A percentile compares a stretch with the other conserved stretches of the same genome.
Evolutionary conservation across 140 eudicot species (phyloP).

Genomic region (Anethum foeniculum): DNA sequence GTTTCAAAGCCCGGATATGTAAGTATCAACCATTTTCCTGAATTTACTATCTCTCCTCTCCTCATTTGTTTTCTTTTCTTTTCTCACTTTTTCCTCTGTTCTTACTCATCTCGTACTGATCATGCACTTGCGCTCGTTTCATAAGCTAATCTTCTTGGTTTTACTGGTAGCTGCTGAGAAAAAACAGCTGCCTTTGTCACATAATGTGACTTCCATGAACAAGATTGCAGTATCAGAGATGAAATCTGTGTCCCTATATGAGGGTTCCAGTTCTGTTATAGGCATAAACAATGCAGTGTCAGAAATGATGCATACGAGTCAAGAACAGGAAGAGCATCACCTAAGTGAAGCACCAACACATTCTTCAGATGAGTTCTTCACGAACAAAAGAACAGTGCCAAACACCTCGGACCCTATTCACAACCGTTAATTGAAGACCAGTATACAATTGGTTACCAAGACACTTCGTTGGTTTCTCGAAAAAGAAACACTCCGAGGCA

Average conservation of each 20-base stretch:
- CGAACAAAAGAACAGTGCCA: conserved; percentile 40
- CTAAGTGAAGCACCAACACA: conserved; percentile 3
- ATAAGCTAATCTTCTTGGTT: conserved; percentile 18
- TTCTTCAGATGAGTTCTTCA: conserved; percentile 16
- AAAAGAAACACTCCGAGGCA: not conserved
- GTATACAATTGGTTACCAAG: not conserved
- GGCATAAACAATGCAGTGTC: not conserved
- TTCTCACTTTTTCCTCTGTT: not conserved
- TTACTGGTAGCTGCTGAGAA: conserved; percentile 2
- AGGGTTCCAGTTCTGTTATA: not conserved
- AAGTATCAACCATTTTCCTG: not conserved
- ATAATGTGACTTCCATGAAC: not conserved
- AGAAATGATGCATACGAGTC: not conserved
- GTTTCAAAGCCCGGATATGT: not conserved
- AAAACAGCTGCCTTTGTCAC: not conserved
- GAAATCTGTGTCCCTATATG: not conserved
- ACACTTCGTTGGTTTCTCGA: not conserved
- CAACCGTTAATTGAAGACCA: conserved; percentile 24
- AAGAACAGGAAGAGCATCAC: conserved; percentile 3
- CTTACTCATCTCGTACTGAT: not conserved
- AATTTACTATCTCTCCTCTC: not conserved
- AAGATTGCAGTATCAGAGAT: conserved; percentile 4
- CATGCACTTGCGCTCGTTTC: conserved; percentile 3
- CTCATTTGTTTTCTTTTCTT: not conserved
- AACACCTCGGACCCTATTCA: conserved; percentile 44